These are phyloP conservation scores for Erythrophleum fordii DNA, from an alignment of 306 rosid species.

Conservation along the genomic window DNA sequence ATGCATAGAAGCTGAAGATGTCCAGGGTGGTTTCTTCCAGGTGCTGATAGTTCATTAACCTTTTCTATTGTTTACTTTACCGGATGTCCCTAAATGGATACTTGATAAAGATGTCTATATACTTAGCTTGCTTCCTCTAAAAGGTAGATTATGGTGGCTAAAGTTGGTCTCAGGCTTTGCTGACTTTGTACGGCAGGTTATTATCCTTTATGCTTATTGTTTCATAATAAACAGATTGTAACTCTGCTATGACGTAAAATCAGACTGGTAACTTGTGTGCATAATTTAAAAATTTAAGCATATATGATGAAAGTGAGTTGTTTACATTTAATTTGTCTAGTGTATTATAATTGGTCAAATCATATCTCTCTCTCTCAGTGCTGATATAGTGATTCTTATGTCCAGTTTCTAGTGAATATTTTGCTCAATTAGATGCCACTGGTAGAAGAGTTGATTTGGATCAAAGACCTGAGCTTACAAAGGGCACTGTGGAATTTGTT, in stretches of 20 bases:
- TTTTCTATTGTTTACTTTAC: constrained; percentile 24
- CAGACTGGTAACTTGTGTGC: background rate
- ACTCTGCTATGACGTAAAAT: constrained; percentile 23
- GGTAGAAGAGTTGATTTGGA: constrained; percentile 90
- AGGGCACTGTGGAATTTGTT: constrained; percentile 96
- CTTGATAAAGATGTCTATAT: constrained; percentile 13
- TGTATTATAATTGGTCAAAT: constrained; percentile 23
- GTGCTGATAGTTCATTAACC: constrained; percentile 25
- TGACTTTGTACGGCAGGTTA: background rate
- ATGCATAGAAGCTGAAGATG: constrained; percentile 11
- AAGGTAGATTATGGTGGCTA: constrained; percentile 16
- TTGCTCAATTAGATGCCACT: constrained; percentile 88
- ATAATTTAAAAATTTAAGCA: constrained; percentile 3
- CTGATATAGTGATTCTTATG: constrained; percentile 30
- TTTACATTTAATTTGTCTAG: constrained; percentile 23
- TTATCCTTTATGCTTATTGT: constrained; percentile 13
- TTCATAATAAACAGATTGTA: constrained; percentile 26
- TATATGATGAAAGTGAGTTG: constrained; percentile 19
- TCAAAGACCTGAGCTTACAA: constrained; percentile 89
- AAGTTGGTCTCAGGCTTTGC: constrained; percentile 31
- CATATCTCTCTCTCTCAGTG: constrained; percentile 22
- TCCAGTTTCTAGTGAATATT: constrained; percentile 94
- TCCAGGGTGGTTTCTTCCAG: background rate
- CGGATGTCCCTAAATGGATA: background rate
- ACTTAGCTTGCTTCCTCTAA: constrained; percentile 20